phyloP scores from a whole-genome alignment of 169 alveolate genomes.

The Blepharisma undulans region DNA sequence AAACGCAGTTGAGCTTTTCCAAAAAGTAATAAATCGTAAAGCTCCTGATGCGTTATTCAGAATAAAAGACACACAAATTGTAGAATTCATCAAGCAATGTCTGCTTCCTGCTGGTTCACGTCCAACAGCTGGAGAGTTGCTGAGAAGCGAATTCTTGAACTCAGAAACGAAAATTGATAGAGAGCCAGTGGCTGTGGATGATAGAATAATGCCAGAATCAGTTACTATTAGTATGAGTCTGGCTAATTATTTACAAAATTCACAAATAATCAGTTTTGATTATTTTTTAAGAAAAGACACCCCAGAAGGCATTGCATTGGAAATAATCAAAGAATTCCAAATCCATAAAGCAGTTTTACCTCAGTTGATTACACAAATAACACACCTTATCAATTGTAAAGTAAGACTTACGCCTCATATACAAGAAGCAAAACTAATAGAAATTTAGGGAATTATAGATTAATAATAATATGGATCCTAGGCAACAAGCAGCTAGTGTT shows the following conservation, averaged over 20 bases:
- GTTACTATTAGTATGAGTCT: neutral
- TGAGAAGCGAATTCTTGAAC: neutral
- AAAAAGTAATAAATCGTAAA: constrained; percentile 64
- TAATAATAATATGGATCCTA: neutral
- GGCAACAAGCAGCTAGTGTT: neutral
- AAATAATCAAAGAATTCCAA: neutral
- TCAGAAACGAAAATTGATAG: neutral
- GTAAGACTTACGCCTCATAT: neutral
- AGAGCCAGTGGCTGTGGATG: neutral
- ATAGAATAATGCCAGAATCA: neutral
- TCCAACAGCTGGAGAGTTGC: constrained; percentile 20
- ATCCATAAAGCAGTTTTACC: neutral
- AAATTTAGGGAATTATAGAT: neutral
- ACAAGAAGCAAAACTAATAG: neutral
- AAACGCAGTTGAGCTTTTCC: constrained; percentile 50
- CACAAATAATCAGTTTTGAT: neutral
- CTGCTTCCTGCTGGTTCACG: constrained; percentile 6
- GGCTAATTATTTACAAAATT: neutral
- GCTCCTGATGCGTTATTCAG: constrained; percentile 66
- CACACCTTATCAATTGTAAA: neutral
- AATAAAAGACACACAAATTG: constrained; percentile 61
- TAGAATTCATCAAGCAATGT: constrained; percentile 12
- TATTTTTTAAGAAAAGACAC: neutral
- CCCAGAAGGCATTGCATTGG: neutral
- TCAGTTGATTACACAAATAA: neutral